These are phyloP conservation scores for Tilletia walkeri DNA, from an alignment of 1,284 basidiomycete species.

Conservation along the genomic window DNA sequence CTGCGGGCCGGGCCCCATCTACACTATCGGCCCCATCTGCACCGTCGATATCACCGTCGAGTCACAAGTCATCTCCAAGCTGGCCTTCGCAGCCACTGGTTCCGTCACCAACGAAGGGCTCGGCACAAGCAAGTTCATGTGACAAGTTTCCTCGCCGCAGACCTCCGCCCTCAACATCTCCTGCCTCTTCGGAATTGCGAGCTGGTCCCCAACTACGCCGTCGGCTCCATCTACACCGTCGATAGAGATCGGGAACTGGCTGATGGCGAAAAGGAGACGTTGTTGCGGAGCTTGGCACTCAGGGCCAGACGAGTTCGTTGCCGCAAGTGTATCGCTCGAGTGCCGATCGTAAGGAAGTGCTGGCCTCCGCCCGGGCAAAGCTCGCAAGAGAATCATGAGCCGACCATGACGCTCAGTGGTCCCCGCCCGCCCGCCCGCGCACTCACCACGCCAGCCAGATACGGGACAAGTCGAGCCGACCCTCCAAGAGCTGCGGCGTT, in stretches of 20 bases:
- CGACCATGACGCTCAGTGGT: constrained; percentile 81
- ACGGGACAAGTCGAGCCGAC: constrained; percentile 82
- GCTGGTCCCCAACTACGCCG: too few relatives aligned
- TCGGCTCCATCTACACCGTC: constrained; percentile 34
- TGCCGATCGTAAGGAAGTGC: constrained; percentile 68
- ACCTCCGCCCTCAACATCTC: constrained; percentile 43
- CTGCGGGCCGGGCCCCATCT: constrained; percentile 27
- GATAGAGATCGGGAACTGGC: constrained; percentile 10
- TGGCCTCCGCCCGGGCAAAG: constrained; percentile 66
- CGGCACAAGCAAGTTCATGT: constrained; percentile 39
- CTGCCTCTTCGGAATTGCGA: too few relatives aligned
- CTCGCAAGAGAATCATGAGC: constrained; percentile 65
- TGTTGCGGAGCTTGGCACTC: too few relatives aligned
- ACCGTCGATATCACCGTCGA: constrained; percentile 37
- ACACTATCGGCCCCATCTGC: not conserved
- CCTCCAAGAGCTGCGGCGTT: constrained; percentile 60
- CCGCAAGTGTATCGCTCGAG: constrained; percentile 81
- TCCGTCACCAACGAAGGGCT: constrained; percentile 37
- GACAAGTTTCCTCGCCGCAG: too few relatives aligned
- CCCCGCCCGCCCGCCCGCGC: constrained; percentile 64
- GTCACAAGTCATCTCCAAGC: constrained; percentile 20
- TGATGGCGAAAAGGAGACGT: too few relatives aligned
- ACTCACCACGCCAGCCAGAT: constrained; percentile 82
- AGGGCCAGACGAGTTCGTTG: constrained; percentile 63
- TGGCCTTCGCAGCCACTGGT: constrained; percentile 39